Base-by-base conservation (phyloP, 2,329 filamentous ascomycete species). In the Hymenoscyphus fraxineus region DNA sequence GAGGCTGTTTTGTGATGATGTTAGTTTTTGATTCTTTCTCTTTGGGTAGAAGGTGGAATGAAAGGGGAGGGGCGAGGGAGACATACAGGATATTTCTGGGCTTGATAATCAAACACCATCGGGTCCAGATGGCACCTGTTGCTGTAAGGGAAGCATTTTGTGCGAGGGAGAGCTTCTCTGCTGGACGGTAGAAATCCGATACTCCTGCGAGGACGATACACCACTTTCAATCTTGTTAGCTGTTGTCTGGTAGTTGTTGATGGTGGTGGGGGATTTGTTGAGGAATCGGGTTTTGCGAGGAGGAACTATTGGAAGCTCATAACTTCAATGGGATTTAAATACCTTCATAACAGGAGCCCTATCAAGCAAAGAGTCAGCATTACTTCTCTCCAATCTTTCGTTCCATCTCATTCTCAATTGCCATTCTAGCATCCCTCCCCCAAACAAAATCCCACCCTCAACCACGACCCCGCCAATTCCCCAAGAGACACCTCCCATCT, bases 51-150 rank as follows among this genome's bases (percentile, higher is more conserved):
- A 10, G 22, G 7, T n/a, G 6, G 4, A 15, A 60, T 19, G n/a
- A 27, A 56, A 3, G 44, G 13, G 44, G 44, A 51, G 16, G 38
- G 16, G 51, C 2, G 27, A 39, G 60, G 47, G 19, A 35, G 12
- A 80, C 88, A 58, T 81, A 92, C 89, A 97, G 89, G 75, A 93
- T 81, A 83, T 99, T 99, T 80, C 88, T 88, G 64, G 95, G 95
- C 79, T 88, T 93, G 80, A 99, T 99, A 78, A 99, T 90, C 76
- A 98, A 84, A 84, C 95, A 99, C 95, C 95, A 99, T 71, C 95
- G 87, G 57, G 95, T 99, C 95, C 95, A 99, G 84, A 99, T 99
- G 70, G 90, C 80, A 71, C 95, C 95, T 10, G 95, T 99, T 73
- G 88, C 88, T 76, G 92, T 95, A 72, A 99, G 85, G 65, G 95